These are phyloP conservation scores for Cairneyella variabilis DNA, from an alignment of 495 filamentous ascomycete species.

Conservation along the genomic window DNA sequence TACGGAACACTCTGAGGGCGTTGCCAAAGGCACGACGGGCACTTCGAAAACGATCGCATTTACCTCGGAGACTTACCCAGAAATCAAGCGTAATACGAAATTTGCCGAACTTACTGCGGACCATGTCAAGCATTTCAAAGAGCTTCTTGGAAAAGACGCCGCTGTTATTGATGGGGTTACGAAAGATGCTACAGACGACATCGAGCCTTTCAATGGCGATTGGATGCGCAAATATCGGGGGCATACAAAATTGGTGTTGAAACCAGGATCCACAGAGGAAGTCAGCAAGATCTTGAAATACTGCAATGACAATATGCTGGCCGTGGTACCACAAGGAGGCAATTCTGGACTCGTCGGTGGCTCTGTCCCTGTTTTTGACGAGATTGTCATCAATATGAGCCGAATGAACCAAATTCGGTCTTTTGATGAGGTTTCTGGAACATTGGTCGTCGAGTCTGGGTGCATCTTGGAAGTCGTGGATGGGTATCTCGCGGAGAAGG, in stretches of 20 bases:
- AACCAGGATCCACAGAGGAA: conserved; percentile 76
- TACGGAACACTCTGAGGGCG: conserved; percentile 34
- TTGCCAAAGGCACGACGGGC: conserved; percentile 26
- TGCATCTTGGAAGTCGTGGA: conserved; percentile 88
- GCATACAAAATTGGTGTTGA: conserved; percentile 80
- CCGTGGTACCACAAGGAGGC: conserved; percentile 96
- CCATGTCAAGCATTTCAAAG: conserved; percentile 77
- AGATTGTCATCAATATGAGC: conserved; percentile 87
- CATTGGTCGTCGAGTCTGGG: conserved; percentile 84
- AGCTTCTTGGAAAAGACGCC: conserved; percentile 66
- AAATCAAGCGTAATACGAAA: conserved; percentile 69
- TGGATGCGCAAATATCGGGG: conserved; percentile 99
- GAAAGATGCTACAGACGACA: conserved; percentile 64
- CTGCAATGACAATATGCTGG: conserved; percentile 86
- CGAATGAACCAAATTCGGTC: conserved; percentile 87
- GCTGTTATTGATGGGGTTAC: conserved; percentile 84
- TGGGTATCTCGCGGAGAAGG: conserved; percentile 70
- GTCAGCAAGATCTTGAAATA: conserved; percentile 85
- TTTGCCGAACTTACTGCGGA: conserved; percentile 68
- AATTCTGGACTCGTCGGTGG: conserved; percentile 96
- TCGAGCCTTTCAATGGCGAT: conserved; percentile 91
- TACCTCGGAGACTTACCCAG: conserved; percentile 82
- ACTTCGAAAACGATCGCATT: conserved; percentile 57
- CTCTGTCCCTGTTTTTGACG: conserved; percentile 93
- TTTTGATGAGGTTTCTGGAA: conserved; percentile 90